Percentiles rank a stretch among this genome's conserved stretches.
These are phyloP conservation scores for Kluyveromyces nonfermentans DNA, from an alignment of 805 yeast genomes.

Conservation along the genomic window DNA sequence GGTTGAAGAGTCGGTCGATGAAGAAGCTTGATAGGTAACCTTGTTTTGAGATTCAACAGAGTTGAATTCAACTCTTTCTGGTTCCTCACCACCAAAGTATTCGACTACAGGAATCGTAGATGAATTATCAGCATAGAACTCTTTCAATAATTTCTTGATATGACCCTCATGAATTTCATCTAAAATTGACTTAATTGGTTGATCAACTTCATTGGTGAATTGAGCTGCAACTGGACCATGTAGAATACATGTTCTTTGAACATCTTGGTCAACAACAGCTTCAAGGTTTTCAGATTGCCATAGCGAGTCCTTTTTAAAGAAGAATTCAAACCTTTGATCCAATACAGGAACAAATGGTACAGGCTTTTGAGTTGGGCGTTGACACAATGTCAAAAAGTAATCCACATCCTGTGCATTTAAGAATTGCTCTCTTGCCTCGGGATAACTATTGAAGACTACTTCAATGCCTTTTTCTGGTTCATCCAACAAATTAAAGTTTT, in stretches of 20 bases:
- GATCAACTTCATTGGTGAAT: constrained; percentile 76
- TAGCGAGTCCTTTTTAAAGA: constrained; percentile 96
- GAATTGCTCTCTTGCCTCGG: constrained; percentile 69
- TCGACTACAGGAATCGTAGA: constrained; percentile 79
- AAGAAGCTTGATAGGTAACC: constrained; percentile 32
- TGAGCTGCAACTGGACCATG: constrained; percentile 99
- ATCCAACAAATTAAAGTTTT: constrained; percentile 58
- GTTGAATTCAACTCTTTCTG: constrained; percentile 31
- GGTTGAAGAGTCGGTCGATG: constrained; percentile 31
- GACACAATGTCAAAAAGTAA: constrained; percentile 75
- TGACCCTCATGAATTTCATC: constrained; percentile 89
- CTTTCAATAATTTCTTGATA: constrained; percentile 56
- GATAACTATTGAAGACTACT: constrained; percentile 55
- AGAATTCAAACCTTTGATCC: constrained; percentile 88
- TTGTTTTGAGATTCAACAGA: constrained; percentile 28
- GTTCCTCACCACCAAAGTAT: constrained; percentile 68
- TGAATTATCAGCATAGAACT: constrained; percentile 60
- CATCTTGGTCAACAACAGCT: constrained; percentile 92
- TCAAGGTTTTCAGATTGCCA: constrained; percentile 99
- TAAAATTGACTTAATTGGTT: constrained; percentile 85
- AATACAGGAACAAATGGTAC: constrained; percentile 95
- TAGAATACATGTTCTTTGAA: constrained; percentile 96
- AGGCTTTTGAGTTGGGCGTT: constrained; percentile 85
- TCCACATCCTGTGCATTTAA: constrained; percentile 94
- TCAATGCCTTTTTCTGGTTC: constrained; percentile 55